Percentiles rank a stretch among this genome's conserved stretches.
These are phyloP conservation scores for Chaetomium olivaceum DNA, from an alignment of 2,329 filamentous ascomycete species.

Conservation along the genomic window DNA sequence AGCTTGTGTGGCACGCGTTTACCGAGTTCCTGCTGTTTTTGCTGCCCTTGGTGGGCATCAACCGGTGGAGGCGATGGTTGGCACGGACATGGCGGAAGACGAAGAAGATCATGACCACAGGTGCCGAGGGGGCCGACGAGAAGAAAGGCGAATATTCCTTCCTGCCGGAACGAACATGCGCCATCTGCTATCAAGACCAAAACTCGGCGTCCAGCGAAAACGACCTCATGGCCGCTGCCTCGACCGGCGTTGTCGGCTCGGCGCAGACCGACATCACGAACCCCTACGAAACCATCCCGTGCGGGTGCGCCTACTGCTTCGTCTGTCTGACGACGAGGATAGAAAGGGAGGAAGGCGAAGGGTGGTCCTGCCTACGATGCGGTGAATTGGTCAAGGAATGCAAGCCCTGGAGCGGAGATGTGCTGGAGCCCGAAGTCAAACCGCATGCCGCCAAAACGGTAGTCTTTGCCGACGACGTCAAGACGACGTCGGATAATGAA, in stretches of 20 bases:
- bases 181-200: slow-evolving; percentile 94
- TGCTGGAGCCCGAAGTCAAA: slow-evolving; percentile 60
- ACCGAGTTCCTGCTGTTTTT: slow-evolving; percentile 98
- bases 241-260: slow-evolving; percentile 79
- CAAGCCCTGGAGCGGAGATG: slow-evolving; percentile 87
- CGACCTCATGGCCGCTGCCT: slow-evolving; percentile 68
- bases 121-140: slow-evolving; percentile 42
- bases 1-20: slow-evolving; percentile 99
- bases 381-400: slow-evolving; percentile 82
- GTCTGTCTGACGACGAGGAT: slow-evolving; percentile 89
- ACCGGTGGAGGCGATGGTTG: slow-evolving; percentile 90
- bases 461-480: slow-evolving; percentile 60
- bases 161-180: slow-evolving; percentile 89
- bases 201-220: slow-evolving; percentile 74
- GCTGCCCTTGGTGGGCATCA: slow-evolving; percentile 92
- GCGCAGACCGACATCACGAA: slow-evolving; percentile 94
- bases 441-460: slow-evolving; percentile 56
- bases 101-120: slow-evolving; percentile 61
- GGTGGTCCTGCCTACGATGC: slow-evolving; percentile 88
- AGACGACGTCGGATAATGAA: slow-evolving; percentile 35
- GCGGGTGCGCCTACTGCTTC: slow-evolving; percentile 93
- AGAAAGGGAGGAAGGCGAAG: slow-evolving; percentile 90
- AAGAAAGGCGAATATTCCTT: slow-evolving; percentile 76
- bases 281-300: slow-evolving; percentile 87
- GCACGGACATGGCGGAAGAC: slow-evolving; percentile 81